Evolutionary conservation across 371 early-diverging fungal genomes (phyloP).

Genomic region (Mycotypha africana): DNA sequence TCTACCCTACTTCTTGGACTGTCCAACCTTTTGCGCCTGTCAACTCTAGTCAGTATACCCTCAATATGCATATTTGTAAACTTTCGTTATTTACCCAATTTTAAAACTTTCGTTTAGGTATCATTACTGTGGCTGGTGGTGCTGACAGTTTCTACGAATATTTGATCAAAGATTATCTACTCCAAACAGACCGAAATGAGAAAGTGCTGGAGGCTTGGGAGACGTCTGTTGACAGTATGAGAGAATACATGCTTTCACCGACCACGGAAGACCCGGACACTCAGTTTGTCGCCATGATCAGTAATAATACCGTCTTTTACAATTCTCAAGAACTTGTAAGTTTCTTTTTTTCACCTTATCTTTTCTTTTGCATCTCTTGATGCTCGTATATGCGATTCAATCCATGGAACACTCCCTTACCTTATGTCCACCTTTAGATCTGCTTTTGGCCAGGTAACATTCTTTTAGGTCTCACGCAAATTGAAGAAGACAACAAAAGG

Average conservation of each 20-base stretch:
- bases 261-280: slow-evolving; percentile 24
- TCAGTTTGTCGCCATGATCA: slow-evolving; percentile 30
- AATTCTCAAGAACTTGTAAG: slow-evolving; percentile 30
- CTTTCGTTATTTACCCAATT: background rate
- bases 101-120: slow-evolving; percentile 6
- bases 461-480: slow-evolving; percentile 20
- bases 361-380: no score
- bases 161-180: slow-evolving; percentile 62
- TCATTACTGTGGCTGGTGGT: slow-evolving; percentile 46
- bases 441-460: slow-evolving; percentile 41
- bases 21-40: slow-evolving; percentile 22
- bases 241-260: slow-evolving; percentile 31
- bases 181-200: slow-evolving; percentile 40
- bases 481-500: slow-evolving; percentile 4
- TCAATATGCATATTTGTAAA: background rate
- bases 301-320: slow-evolving; percentile 11
- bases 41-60: slow-evolving; percentile 9
- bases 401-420: no score
- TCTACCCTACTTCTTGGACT: slow-evolving; percentile 40
- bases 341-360: no score
- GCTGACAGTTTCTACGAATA: slow-evolving; percentile 91
- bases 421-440: slow-evolving; percentile 13
- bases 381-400: no score
- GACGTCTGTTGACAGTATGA: slow-evolving; percentile 32
- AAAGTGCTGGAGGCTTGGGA: slow-evolving; percentile 22